Evolutionary conservation across 495 filamentous ascomycete genomes (phyloP).

Genomic region (Annulohypoxylon maeteangense): DNA sequence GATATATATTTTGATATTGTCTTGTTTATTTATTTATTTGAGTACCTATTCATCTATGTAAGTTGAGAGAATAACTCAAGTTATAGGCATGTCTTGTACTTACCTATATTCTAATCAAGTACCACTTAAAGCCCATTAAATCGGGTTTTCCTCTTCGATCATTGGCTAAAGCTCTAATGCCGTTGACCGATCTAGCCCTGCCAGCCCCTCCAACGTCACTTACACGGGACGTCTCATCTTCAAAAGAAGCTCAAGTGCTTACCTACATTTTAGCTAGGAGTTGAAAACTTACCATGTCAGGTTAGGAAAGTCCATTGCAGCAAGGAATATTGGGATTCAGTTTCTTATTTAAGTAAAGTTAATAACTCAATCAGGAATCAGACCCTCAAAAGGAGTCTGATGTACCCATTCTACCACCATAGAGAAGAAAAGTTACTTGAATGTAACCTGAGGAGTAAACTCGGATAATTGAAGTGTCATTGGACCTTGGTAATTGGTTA

Average conservation of each 20-base stretch:
- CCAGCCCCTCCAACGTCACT: conserved; percentile 31
- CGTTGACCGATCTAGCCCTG: conserved; percentile 2
- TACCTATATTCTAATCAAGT: neutral
- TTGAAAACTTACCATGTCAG: neutral
- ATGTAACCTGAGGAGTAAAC: neutral
- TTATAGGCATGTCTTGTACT: neutral
- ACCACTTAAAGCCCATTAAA: conserved; percentile 6
- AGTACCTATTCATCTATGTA: neutral
- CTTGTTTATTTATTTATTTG: neutral
- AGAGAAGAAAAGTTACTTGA: neutral
- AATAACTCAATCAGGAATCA: neutral
- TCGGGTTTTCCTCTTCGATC: conserved; percentile 5
- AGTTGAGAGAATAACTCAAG: neutral
- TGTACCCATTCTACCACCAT: neutral
- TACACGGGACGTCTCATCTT: conserved; percentile 15
- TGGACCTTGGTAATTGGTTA: conserved; percentile 4
- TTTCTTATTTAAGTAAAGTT: neutral
- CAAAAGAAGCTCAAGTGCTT: neutral
- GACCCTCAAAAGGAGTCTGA: neutral
- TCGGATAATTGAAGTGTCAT: neutral
- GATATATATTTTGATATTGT: neutral
- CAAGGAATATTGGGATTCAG: neutral
- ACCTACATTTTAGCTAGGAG: neutral
- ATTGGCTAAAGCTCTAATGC: conserved; percentile 15
- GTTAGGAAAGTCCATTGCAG: neutral